A percentile compares a stretch with the other conserved stretches of the same genome.
Evolutionary conservation across 805 yeast genomes (phyloP).

Genomic region (Ogataea minuta): DNA sequence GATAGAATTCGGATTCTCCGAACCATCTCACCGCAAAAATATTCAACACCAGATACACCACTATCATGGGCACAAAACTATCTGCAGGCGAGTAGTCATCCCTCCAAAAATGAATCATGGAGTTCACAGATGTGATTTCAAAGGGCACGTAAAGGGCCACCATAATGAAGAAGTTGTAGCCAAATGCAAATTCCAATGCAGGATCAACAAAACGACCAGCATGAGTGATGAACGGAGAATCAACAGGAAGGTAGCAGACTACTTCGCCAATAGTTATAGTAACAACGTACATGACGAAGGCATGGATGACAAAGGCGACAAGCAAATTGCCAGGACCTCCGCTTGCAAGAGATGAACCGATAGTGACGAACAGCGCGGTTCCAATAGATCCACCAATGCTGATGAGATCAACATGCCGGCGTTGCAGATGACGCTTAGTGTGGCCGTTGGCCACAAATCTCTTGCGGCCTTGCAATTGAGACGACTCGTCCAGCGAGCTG

Average conservation of each 20-base stretch:
- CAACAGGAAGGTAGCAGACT: conserved; percentile 72
- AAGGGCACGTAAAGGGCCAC: conserved; percentile 79
- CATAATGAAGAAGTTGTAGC: conserved; percentile 77
- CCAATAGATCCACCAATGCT: conserved; percentile 84
- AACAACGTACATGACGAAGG: conserved; percentile 59
- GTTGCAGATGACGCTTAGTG: conserved; percentile 18
- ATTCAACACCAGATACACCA: conserved; percentile 61
- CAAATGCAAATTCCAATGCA: conserved; percentile 70
- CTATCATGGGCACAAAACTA: conserved; percentile 63
- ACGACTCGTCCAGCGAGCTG: conserved; percentile 2
- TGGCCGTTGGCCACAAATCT: conserved; percentile 15
- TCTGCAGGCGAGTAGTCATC: conserved; percentile 72
- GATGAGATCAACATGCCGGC: conserved; percentile 71
- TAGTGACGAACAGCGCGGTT: conserved; percentile 73
- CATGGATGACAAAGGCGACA: conserved; percentile 67
- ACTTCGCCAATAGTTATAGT: conserved; percentile 76
- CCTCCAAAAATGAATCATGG: conserved; percentile 79
- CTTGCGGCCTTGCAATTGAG: not conserved
- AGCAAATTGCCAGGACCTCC: conserved; percentile 73
- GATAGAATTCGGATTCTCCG: conserved; percentile 83
- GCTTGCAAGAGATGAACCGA: conserved; percentile 58
- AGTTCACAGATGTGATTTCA: conserved; percentile 77
- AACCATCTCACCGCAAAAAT: conserved; percentile 70
- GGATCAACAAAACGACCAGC: conserved; percentile 76
- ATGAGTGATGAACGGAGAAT: conserved; percentile 73